Conservation (phyloP, 179 eudicot species). For the Heliamphora pulchella region DNA sequence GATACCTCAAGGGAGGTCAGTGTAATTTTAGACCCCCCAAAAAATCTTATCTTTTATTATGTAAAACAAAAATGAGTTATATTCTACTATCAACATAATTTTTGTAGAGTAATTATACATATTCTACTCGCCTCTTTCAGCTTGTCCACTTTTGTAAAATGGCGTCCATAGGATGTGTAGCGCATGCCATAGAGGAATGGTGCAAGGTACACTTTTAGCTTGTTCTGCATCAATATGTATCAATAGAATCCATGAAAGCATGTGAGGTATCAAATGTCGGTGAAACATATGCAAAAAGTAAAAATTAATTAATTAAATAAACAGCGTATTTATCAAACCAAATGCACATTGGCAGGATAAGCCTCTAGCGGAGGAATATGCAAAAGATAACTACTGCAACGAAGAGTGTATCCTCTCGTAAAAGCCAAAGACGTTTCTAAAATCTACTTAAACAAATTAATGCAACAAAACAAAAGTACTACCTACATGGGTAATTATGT, state of each 20-base stretch:
- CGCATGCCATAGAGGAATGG: conserved; percentile 84
- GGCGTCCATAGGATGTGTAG: conserved; percentile 91
- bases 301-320: background rate
- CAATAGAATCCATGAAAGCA: background rate
- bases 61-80: background rate
- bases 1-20: too few relatives aligned
- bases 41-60: background rate
- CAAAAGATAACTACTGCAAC: background rate
- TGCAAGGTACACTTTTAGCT: conserved; percentile 68
- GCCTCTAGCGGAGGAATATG: background rate
- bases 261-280: background rate
- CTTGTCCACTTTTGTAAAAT: conserved; percentile 70
- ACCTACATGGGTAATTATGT: background rate
- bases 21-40: too few relatives aligned
- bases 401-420: background rate
- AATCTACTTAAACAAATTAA: background rate
- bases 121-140: conserved; percentile 58
- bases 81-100: background rate
- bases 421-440: background rate
- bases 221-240: conserved; percentile 39
- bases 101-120: background rate
- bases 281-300: background rate
- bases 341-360: background rate
- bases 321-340: background rate
- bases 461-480: background rate